These are phyloP conservation scores for Nemania abortiva DNA, from an alignment of 2,329 filamentous ascomycete genomes.

Conservation along the genomic window DNA sequence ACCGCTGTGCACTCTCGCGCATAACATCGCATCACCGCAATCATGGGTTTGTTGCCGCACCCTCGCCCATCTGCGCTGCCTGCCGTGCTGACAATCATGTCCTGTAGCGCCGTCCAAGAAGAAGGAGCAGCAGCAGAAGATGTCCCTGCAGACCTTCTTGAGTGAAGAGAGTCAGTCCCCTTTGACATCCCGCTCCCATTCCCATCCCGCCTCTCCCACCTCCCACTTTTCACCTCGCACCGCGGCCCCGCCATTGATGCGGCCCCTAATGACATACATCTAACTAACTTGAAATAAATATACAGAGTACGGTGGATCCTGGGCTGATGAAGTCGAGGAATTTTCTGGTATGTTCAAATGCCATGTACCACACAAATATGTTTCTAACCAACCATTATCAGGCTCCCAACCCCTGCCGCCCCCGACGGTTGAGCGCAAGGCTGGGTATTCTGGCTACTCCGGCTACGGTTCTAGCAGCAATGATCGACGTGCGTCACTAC, in stretches of 20 bases:
- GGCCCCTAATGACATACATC: slow-evolving; percentile 15
- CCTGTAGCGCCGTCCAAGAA: slow-evolving; percentile 87
- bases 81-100: slow-evolving; percentile 57
- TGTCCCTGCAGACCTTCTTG: slow-evolving; percentile 97
- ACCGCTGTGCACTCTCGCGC: slow-evolving; percentile 44
- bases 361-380: slow-evolving; percentile 42
- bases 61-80: slow-evolving; percentile 32
- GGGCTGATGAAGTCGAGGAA: slow-evolving; percentile 99
- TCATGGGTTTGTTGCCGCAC: slow-evolving; percentile 66
- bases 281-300: slow-evolving; percentile 50
- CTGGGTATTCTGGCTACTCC: slow-evolving; percentile 43
- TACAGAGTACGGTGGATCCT: slow-evolving; percentile 77
- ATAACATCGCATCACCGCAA: slow-evolving; percentile 63
- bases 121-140: slow-evolving; percentile 90
- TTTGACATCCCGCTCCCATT: slow-evolving; percentile 44
- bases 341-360: slow-evolving; percentile 72
- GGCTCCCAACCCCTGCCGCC: slow-evolving; percentile 70
- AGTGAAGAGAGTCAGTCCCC: slow-evolving; percentile 83
- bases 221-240: neutral
- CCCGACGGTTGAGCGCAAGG: slow-evolving; percentile 46
- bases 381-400: slow-evolving; percentile 43
- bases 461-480: slow-evolving; percentile 42
- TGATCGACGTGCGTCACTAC: slow-evolving; percentile 52
- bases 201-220: neutral
- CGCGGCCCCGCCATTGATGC: neutral